Conservation (phyloP, 441 rosid genomes). For the Gossypium schwendimanii region DNA sequence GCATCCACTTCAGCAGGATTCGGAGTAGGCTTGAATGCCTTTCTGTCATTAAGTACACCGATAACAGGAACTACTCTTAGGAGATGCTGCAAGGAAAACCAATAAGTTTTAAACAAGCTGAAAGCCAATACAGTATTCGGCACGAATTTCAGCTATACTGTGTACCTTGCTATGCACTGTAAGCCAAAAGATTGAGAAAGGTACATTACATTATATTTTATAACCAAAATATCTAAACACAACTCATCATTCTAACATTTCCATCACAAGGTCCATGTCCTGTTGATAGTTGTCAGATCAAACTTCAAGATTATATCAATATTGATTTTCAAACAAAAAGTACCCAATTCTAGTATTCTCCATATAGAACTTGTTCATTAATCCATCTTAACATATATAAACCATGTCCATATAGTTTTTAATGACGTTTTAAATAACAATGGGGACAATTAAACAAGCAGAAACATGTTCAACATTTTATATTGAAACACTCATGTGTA, state of each 20-base stretch:
- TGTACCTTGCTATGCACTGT: neutral
- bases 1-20: conserved; percentile 85
- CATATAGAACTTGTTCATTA: neutral
- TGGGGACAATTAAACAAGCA: neutral
- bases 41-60: conserved; percentile 54
- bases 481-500: neutral
- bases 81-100: conserved; percentile 55
- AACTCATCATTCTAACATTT: neutral
- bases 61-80: conserved; percentile 82
- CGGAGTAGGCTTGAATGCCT: conserved; percentile 47
- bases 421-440: neutral
- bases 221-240: neutral
- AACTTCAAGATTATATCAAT: neutral
- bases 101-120: conserved; percentile 12
- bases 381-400: neutral
- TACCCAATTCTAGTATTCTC: neutral
- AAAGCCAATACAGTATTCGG: neutral
- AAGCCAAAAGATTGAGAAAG: neutral
- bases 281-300: neutral
- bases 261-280: neutral
- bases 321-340: neutral
- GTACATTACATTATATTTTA: neutral
- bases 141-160: neutral
- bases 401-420: neutral
- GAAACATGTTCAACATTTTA: neutral